Evolutionary conservation across 345 rosid genomes (phyloP), one percentile per base, ranked within the genome.

Genomic region (Reutealis trisperma): DNA sequence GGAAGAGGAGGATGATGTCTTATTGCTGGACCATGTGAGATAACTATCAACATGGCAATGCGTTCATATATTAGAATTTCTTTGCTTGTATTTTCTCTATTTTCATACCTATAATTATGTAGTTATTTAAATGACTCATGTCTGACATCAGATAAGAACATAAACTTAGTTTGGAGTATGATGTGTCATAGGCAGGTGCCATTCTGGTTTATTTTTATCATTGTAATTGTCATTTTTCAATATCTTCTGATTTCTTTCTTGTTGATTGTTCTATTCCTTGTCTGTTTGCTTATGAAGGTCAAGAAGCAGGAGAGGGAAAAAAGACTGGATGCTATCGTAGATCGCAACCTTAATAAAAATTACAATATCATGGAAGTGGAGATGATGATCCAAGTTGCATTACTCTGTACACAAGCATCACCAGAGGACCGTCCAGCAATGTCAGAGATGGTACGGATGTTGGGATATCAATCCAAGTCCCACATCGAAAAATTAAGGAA

Each of bases 1-100:
- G 88, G 99, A 95, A 82, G 99, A 93, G 83, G 99, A 93, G 79
- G 97, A 93, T 77, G 97, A 95, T 85, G 99, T 92, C 77, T 83
- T 93, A 71, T 77, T 95, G 81, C 98, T 95, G 61, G 99, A 95
- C 80, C 99, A 92, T 75, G 99, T 95, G 85, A 84, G 94, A 72
- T 65, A 19, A 44, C 51, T 59, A 2, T 70, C 41, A 63, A 59
- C 67, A 47, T 42, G 27, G 12, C 12, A 52, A 63, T 59, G 0
- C 21, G 22, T 37, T 51, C 8, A 18, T 14, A 10, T 70, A 6
- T 49, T 47, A 34, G 54, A 60, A 63, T 58, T 76, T 67, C 51
- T 25, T 34, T 74, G 65, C 67, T 25, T 81, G 63, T 67, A n/a
- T 54, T 68, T 52, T 52, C 24, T 60, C n/a, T 44, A 47, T 37